Conservation (phyloP, 768 basidiomycete species). For the Favolaschia claudopus region DNA sequence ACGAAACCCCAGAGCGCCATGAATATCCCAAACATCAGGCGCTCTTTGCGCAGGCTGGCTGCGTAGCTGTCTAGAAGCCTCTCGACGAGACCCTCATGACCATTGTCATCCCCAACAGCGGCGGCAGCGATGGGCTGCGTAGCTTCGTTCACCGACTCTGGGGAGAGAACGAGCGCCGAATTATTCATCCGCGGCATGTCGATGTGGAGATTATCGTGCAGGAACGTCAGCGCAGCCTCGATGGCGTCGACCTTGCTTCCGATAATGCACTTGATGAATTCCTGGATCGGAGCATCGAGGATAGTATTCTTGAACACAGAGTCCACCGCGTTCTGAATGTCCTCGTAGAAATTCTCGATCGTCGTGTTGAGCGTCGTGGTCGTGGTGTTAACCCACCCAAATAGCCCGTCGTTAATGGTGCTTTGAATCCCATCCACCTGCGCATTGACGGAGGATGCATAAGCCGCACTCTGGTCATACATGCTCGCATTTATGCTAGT, state of each 20-base stretch:
- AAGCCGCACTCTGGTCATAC: slow-evolving; percentile 79
- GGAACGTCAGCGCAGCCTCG: slow-evolving; percentile 88
- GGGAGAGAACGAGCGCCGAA: slow-evolving; percentile 79
- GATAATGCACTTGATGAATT: slow-evolving; percentile 88
- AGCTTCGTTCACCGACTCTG: slow-evolving; percentile 73
- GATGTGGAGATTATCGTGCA: slow-evolving; percentile 86
- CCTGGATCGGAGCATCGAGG: slow-evolving; percentile 81
- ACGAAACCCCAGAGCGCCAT: slow-evolving; percentile 85
- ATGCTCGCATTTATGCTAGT: slow-evolving; percentile 83
- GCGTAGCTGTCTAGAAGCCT: slow-evolving; percentile 79
- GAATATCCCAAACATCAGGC: slow-evolving; percentile 85
- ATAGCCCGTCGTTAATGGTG: slow-evolving; percentile 84
- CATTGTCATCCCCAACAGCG: slow-evolving; percentile 69
- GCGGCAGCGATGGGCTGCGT: slow-evolving; percentile 84
- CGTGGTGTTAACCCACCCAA: slow-evolving; percentile 95
- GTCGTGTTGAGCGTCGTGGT: slow-evolving; percentile 89
- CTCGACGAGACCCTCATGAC: slow-evolving; percentile 70
- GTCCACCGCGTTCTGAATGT: slow-evolving; percentile 80
- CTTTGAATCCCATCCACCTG: slow-evolving; percentile 75
- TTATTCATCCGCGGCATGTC: slow-evolving; percentile 82
- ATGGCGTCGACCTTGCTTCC: slow-evolving; percentile 91
- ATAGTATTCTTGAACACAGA: slow-evolving; percentile 86
- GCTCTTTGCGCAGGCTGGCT: slow-evolving; percentile 76
- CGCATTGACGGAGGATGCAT: slow-evolving; percentile 79
- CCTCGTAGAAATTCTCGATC: slow-evolving; percentile 85